Conservation (phyloP, 495 filamentous ascomycete genomes). For the Penicillium ochrochloron region DNA sequence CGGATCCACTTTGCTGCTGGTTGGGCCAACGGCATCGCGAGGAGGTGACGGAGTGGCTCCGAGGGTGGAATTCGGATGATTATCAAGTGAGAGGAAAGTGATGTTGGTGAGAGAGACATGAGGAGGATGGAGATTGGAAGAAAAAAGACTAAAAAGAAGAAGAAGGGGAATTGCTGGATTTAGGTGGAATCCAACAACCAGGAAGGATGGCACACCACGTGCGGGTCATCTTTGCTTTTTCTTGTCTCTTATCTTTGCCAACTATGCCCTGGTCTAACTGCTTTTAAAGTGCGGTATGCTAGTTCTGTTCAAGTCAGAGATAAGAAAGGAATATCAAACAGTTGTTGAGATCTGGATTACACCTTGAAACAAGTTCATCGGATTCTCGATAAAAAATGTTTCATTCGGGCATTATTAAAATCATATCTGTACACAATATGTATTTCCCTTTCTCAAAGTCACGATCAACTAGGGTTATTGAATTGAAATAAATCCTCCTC, state of each 20-base stretch:
- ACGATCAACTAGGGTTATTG: conserved; percentile 47
- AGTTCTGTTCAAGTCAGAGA: background rate
- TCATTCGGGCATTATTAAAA: too few relatives aligned
- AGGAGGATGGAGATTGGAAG: background rate
- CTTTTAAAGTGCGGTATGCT: background rate
- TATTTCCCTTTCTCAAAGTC: conserved; percentile 27
- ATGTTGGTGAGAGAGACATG: background rate
- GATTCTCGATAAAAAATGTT: too few relatives aligned
- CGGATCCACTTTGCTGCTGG: conserved; percentile 7
- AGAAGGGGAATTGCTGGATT: background rate
- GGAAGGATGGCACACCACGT: background rate
- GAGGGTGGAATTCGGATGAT: background rate
- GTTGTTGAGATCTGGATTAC: too few relatives aligned
- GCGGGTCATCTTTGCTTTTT: background rate
- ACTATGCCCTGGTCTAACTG: conserved; percentile 4
- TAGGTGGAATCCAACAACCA: background rate
- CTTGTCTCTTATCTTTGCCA: background rate
- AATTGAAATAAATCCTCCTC: conserved; percentile 63
- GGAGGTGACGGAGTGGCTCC: conserved; percentile 7
- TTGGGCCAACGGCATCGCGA: conserved; percentile 8
- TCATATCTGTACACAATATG: background rate
- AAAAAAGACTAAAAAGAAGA: background rate
- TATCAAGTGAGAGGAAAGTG: background rate
- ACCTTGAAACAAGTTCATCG: too few relatives aligned
- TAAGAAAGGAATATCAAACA: background rate